Evolutionary conservation across 345 rosid species (phyloP).

Genomic region (Mallotus nudiflorus): DNA sequence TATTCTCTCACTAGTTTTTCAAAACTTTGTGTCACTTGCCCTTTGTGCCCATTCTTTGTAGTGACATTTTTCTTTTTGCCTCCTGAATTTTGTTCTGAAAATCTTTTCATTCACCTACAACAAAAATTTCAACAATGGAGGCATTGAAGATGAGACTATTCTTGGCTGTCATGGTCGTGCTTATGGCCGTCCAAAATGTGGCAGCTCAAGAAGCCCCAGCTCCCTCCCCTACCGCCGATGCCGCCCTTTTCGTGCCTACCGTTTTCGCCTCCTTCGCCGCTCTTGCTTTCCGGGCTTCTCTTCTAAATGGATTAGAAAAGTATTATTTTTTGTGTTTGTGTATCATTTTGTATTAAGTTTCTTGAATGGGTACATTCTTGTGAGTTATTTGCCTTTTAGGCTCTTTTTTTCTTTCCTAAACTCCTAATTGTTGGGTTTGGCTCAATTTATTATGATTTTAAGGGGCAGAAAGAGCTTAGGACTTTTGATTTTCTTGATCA

Average conservation of each 20-base stretch:
- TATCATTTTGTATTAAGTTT: too few species aligned
- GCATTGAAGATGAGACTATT: constrained; percentile 29
- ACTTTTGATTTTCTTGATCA: background rate
- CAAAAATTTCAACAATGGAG: constrained; percentile 14
- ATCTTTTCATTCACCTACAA: background rate
- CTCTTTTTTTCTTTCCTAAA: background rate
- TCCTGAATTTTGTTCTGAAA: background rate
- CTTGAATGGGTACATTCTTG: constrained; percentile 5
- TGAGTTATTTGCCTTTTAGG: background rate
- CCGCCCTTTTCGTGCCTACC: constrained; percentile 21
- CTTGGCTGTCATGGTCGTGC: constrained; percentile 16
- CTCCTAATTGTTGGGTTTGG: background rate
- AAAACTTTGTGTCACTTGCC: background rate
- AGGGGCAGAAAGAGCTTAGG: background rate
- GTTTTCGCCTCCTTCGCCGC: constrained; percentile 32
- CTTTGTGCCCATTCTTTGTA: background rate
- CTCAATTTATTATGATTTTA: background rate
- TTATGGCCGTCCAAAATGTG: constrained; percentile 25
- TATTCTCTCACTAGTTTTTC: background rate
- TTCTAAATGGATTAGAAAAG: constrained; percentile 2
- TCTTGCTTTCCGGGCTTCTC: constrained; percentile 26
- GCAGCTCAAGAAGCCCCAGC: constrained; percentile 31
- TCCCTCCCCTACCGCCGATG: constrained; percentile 28
- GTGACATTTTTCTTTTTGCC: background rate
- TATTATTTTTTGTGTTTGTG: background rate